A percentile compares a stretch with the other conserved stretches of the same genome.
Conservation (phyloP, 257 asterid species). For the Solanum lycopersicoides region DNA sequence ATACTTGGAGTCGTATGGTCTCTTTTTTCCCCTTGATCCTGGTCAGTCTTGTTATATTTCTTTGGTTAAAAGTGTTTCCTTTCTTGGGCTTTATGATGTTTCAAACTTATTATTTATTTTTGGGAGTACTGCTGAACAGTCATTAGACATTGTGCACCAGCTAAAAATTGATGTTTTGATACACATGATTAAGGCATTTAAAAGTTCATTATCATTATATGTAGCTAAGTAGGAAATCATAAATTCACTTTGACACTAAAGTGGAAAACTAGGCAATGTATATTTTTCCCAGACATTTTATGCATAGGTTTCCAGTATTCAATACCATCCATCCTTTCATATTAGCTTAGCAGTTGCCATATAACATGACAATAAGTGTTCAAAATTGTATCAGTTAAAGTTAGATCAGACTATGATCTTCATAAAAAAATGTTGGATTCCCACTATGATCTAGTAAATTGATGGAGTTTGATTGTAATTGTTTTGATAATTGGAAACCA, state of each 20-base stretch:
- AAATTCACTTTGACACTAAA: not conserved
- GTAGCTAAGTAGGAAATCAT: not conserved
- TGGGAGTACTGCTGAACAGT: not conserved
- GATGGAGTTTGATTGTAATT: not conserved
- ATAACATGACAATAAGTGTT: not conserved
- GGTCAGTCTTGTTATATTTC: constrained; percentile 30
- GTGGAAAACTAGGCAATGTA: not conserved
- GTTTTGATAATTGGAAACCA: not conserved
- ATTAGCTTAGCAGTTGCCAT: not conserved
- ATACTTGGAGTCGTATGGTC: constrained; percentile 84
- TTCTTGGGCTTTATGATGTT: not conserved
- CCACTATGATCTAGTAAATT: not conserved
- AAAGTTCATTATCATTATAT: not conserved
- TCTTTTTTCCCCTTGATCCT: constrained; percentile 97
- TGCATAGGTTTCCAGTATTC: not conserved
- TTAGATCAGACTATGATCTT: not conserved
- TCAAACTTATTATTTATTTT: not conserved
- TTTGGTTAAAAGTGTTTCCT: not conserved
- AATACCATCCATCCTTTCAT: not conserved
- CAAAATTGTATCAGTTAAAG: not conserved
- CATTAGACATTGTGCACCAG: not conserved
- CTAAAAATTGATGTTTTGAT: not conserved
- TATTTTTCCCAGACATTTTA: not conserved
- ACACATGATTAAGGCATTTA: not conserved
- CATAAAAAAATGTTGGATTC: not conserved